These are phyloP conservation scores for Pythium phragmitis DNA, from an alignment of 352 stramenopile species.

Conservation along the genomic window DNA sequence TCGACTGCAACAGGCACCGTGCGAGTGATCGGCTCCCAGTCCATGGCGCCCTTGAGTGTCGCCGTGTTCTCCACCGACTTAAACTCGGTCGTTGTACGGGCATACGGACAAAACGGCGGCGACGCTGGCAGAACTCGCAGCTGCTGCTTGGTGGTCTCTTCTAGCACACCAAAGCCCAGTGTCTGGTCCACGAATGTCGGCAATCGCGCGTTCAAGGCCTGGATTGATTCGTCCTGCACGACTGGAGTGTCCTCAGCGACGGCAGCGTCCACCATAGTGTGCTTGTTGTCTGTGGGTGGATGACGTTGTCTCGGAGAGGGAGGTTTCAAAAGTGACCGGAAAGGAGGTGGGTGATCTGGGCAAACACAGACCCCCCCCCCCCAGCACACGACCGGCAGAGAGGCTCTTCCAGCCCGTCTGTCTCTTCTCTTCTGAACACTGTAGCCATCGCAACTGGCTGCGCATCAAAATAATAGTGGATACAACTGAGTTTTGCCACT, in stretches of 20 bases:
- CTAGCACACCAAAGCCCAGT: not conserved
- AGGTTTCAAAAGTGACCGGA: no score
- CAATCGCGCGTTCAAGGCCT: not conserved
- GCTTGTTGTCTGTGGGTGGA: no score
- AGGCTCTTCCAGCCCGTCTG: no score
- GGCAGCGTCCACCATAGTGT: not conserved
- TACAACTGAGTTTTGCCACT: no score
- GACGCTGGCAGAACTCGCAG: not conserved
- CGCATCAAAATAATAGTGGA: no score
- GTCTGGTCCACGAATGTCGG: not conserved
- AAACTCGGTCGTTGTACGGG: not conserved
- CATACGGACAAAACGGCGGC: not conserved
- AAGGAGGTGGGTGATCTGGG: no score
- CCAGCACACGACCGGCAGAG: no score
- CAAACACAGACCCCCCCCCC: no score
- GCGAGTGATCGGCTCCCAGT: not conserved
- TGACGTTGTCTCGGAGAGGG: no score
- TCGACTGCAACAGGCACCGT: not conserved
- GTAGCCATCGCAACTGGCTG: no score
- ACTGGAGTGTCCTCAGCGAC: not conserved
- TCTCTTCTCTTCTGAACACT: no score
- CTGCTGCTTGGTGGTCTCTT: constrained; percentile 4
- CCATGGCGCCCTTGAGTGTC: not conserved
- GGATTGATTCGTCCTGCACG: not conserved
- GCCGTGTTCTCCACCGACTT: constrained; percentile 3